These are phyloP conservation scores for Dichotomopilus funicola DNA, from an alignment of 2,329 filamentous ascomycete genomes.

Conservation along the genomic window DNA sequence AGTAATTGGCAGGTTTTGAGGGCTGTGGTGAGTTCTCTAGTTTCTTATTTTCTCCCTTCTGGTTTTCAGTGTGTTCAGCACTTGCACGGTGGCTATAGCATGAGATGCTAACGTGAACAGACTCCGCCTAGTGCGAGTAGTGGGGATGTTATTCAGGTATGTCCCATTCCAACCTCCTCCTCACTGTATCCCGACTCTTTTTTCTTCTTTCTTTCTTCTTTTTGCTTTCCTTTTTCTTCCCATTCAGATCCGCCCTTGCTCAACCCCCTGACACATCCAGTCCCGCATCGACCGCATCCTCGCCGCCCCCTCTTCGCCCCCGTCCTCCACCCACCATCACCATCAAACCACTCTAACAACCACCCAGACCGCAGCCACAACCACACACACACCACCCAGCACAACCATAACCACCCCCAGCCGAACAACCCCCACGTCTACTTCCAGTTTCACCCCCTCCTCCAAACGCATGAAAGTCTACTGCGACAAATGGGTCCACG, in stretches of 20 bases:
- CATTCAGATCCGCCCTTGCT: too few species aligned
- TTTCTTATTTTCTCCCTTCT: neutral
- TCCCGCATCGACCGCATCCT: conserved; percentile 33
- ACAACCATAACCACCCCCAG: neutral
- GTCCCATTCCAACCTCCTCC: neutral
- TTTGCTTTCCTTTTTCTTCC: neutral
- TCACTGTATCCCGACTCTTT: neutral
- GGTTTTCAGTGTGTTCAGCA: neutral
- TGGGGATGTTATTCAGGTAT: conserved; percentile 6
- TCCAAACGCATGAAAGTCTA: conserved; percentile 58
- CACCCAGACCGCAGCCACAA: neutral
- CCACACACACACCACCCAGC: neutral
- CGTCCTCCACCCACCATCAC: conserved; percentile 5
- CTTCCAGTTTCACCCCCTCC: conserved; percentile 30
- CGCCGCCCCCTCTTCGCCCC: conserved; percentile 25
- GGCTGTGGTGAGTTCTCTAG: conserved; percentile 29
- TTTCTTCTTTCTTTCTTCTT: neutral
- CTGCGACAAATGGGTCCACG: conserved; percentile 86
- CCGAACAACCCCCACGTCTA: neutral
- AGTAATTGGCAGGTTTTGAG: conserved; percentile 33
- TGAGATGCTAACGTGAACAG: neutral
- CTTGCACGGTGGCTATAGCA: too few species aligned
- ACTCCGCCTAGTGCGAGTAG: neutral
- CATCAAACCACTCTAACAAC: neutral
- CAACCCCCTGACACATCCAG: neutral